Evolutionary conservation across 176 grass and related monocot genomes (phyloP), one percentile per base, ranked within the genome.

Genomic region (Carex cristatella): DNA sequence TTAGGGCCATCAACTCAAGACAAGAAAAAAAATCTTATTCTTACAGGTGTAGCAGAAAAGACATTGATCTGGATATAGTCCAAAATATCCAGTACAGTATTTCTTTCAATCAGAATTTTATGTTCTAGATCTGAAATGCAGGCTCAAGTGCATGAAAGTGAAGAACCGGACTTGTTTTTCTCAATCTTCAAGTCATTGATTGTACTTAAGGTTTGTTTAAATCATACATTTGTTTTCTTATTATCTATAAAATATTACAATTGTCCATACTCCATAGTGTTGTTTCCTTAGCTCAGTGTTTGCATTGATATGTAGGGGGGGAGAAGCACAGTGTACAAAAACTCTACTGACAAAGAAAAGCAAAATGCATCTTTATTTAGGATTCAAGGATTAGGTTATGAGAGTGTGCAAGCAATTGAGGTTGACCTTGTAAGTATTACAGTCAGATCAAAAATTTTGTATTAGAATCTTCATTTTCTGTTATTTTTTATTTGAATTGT

Each of bases 331-430:
- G 89, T 81, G 82, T 91, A 93, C 84, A 94, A 88, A 82, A 91
- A 86, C 56, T 86, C 37, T 42, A 31, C 90, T 60, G 48, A 71
- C n/a, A 73, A 93, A 79, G 87, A 85, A 65, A 90, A 86, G 65
- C 87, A 94, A 61, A 86, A 90, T 7, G 14, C 59, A 3, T 82
- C 95, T 38, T 83, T 98, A 76, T 98, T 98, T 79, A 87, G 89
- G 72, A 79, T 94, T 89, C 95, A 98, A 90, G 92, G 91, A n/a
- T 88, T 89, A 63, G 84, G 79, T 81, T 88, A 86, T 83, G 86
- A 94, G 85, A 93, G 88, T 79, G 79, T 89, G 80, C 91, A 86
- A 89, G 92, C 95, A 54, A 90, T 94, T 69, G 92, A 98, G 82
- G 89, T 98, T 61, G 91, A 98, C 84, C 82, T 84, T 82, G 95